Conservation (phyloP, 345 rosid species). For the Bruguiera parviflora region DNA sequence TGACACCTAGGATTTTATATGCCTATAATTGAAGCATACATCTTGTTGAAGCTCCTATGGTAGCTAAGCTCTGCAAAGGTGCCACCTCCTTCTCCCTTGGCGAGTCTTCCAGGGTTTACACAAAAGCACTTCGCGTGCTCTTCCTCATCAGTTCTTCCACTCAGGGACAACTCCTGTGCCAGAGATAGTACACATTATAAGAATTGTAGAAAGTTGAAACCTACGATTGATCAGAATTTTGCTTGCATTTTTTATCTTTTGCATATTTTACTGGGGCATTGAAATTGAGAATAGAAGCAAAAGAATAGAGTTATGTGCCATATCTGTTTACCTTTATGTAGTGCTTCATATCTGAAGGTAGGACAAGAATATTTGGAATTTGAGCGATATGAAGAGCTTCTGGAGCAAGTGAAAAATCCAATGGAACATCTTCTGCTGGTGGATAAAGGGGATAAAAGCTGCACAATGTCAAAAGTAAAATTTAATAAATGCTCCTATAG, state of each 20-base stretch:
- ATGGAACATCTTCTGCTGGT: slow-evolving; percentile 71
- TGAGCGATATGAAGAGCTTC: slow-evolving; percentile 53
- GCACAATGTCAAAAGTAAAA: slow-evolving; percentile 10
- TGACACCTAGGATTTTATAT: slow-evolving; percentile 34
- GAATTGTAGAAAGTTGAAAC: slow-evolving; percentile 2
- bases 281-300: slow-evolving; percentile 1
- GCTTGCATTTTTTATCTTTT: background rate
- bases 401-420: slow-evolving; percentile 72
- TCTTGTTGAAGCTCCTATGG: slow-evolving; percentile 50
- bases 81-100: slow-evolving; percentile 87
- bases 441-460: slow-evolving; percentile 91
- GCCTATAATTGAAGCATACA: slow-evolving; percentile 61
- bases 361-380: slow-evolving; percentile 67
- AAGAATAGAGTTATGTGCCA: background rate
- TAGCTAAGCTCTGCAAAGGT: slow-evolving; percentile 74
- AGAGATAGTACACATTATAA: background rate
- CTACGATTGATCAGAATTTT: background rate
- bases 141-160: slow-evolving; percentile 52
- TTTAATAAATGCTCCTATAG: too few relatives aligned
- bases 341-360: slow-evolving; percentile 83
- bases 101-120: slow-evolving; percentile 80
- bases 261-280: background rate
- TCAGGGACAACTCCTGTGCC: slow-evolving; percentile 54
- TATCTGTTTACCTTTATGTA: slow-evolving; percentile 56
- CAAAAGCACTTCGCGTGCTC: slow-evolving; percentile 61